phyloP scores from a whole-genome alignment of 805 yeast species.

The Jamesozyma lodderae region DNA sequence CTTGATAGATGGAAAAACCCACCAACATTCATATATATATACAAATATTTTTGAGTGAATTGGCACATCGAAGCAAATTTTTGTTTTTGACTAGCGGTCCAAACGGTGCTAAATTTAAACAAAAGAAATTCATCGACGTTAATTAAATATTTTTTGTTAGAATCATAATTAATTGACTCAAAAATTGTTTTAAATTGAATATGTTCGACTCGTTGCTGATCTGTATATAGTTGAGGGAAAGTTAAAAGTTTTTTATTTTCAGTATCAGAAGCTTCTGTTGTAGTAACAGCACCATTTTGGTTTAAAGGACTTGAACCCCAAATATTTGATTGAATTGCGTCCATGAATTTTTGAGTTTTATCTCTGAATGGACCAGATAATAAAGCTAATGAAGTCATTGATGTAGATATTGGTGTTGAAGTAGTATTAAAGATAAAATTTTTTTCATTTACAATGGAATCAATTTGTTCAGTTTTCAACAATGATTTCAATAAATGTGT shows the following conservation, averaged over 20 bases:
- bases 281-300: constrained; percentile 7
- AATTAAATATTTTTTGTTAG: constrained; percentile 1
- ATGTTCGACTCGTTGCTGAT: constrained; percentile 49
- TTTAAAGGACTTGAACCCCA: constrained; percentile 38
- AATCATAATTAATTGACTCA: constrained; percentile 35
- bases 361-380: constrained; percentile 37
- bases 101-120: constrained; percentile 51
- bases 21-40: constrained; percentile 55
- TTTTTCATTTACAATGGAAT: constrained; percentile 13
- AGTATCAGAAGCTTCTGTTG: neutral
- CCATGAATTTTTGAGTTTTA: constrained; percentile 2
- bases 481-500: constrained; percentile 25
- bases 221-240: constrained; percentile 52
- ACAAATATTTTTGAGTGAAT: constrained; percentile 48
- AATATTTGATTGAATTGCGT: constrained; percentile 71
- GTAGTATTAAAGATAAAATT: constrained; percentile 27
- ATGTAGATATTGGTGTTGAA: constrained; percentile 62
- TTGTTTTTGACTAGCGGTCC: constrained; percentile 58
- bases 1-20: constrained; percentile 62
- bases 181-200: constrained; percentile 69
- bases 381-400: constrained; percentile 55
- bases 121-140: constrained; percentile 52
- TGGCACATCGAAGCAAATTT: constrained; percentile 64
- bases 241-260: neutral
- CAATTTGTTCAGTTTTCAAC: constrained; percentile 12